Base-by-base conservation (phyloP, 2,329 filamentous ascomycete genomes). In the Ophiocordyceps camponoti-leonardi region DNA sequence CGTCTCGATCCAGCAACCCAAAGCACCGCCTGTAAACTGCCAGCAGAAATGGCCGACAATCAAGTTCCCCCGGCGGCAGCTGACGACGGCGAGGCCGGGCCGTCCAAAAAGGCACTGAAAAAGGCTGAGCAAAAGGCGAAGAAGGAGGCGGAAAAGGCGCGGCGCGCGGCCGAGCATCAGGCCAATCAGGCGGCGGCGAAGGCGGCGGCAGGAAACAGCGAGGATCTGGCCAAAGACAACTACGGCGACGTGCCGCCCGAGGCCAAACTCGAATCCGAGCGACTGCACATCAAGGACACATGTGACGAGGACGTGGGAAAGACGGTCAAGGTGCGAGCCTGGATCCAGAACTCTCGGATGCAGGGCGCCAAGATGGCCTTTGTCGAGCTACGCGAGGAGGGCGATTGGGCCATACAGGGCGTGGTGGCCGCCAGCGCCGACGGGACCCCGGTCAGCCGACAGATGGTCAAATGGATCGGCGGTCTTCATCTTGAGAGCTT, bases 321-420 rank as follows among this genome's bases (percentile, higher is more conserved):
- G 66, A 75, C 77, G 28, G 73, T 95, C 53, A 79, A 78, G 41
- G 72, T 95, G 56, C 75, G 86, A 35, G 86, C 78, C 28, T 86
- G 84, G 69, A 74, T 95, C 37, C 85, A 94, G 62, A 95, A 94
- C 67, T 78, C 83, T 30, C 78, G 90, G 52, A 80, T 83, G 54
- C 90, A 96, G 67, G 81, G 83, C 49, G 86, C 87, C 53, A 95
- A 94, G 71, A 82, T 95, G 68, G 83, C 79, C 40, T 95, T 95
- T 67, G 66, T 95, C 55, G 86, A 92, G 67, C 72, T 96, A 54
- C 76, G 86, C 51, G 75, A 86, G 62, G 79, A 84, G 61, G 69
- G 74, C 48, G 74, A 79, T 56, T 81, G 83, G 70, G 82, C 80
- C 23, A 81, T 95, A 37, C 88, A 95, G 68, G 86, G 82, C 44